These are phyloP conservation scores for Kentomonas sorsogonicus DNA, from an alignment of 208 protist species.

Conservation along the genomic window DNA sequence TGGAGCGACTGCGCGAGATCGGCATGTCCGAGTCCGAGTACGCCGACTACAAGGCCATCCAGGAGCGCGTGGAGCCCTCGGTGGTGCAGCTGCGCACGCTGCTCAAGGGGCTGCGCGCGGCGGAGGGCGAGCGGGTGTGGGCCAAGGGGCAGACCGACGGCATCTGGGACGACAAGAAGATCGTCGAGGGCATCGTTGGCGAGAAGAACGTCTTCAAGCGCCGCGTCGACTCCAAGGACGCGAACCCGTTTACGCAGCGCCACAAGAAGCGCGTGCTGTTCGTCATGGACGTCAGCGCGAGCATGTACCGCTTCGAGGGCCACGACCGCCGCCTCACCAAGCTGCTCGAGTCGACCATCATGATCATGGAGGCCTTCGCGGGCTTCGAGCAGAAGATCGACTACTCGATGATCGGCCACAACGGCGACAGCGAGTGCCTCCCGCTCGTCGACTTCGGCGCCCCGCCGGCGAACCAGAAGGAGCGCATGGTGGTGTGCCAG, in stretches of 20 bases:
- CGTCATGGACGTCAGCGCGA: constrained; percentile 88
- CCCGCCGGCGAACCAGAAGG: constrained; percentile 63
- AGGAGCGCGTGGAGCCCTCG: constrained; percentile 54
- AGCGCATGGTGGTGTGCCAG: constrained; percentile 76
- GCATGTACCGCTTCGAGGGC: constrained; percentile 93
- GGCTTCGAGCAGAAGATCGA: constrained; percentile 86
- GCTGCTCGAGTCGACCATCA: constrained; percentile 81
- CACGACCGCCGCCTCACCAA: constrained; percentile 85
- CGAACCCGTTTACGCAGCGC: constrained; percentile 44
- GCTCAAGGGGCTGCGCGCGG: constrained; percentile 72
- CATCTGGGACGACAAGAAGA: constrained; percentile 88
- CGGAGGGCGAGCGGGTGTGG: constrained; percentile 83
- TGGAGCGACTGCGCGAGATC: constrained; percentile 62
- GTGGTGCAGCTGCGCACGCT: constrained; percentile 63
- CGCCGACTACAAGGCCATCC: constrained; percentile 45
- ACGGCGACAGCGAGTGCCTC: constrained; percentile 79
- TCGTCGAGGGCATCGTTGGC: constrained; percentile 90
- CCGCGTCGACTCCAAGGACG: constrained; percentile 73
- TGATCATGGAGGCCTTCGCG: constrained; percentile 90
- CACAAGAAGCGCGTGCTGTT: constrained; percentile 88
- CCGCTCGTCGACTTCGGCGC: constrained; percentile 68
- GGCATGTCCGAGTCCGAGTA: constrained; percentile 72
- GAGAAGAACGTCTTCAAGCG: constrained; percentile 90
- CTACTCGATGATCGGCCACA: constrained; percentile 88
- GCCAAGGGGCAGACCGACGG: constrained; percentile 83